Evolutionary conservation across 345 rosid genomes (phyloP), one percentile per base, ranked within the genome.

Genomic region (Euphorbia pulcherrima): DNA sequence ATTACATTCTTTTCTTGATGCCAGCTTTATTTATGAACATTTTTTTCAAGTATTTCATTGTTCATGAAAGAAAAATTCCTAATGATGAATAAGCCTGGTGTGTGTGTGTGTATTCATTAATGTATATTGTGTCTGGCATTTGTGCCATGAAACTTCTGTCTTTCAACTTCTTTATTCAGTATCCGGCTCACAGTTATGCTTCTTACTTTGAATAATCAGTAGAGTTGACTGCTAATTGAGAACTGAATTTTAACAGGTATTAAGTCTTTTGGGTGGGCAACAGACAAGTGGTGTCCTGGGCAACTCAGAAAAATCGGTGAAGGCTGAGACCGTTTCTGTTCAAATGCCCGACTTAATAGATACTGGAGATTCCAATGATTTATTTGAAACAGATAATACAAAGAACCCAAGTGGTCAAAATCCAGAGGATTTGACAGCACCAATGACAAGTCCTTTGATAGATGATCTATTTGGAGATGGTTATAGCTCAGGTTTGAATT

Each of bases 311-410:
- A 85, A 67, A 72, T 61, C 83, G 57, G 64, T 75, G 71, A 88
- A 85, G 78, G 81, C 60, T 59, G 88, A 78, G 77, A 54, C 72
- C 1, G 23, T 68, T 63, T 29, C 62, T 60, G 85, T 80, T 68
- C 86, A 79, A 72, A 79, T 87, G 74, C 97, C 93, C 27, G 86
- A 89, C 81, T 78, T 94, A 73, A 87, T 92, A 39, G 97, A 95
- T 71, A 95, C 97, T 0, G 83, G 86, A 74, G 85, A 84, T 80
- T 58, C 86, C 23, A 76, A 86, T 69, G 78, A 79, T 73, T 65
- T 75, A 61, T 70, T 71, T 74, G 85, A 75, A 64, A 64, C 81
- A 68, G 84, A 84, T 72, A 79, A 70, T 51, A 27, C 75, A 53
- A 69, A 65, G 70, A 77, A 64, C 21, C 76, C 63, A 52, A 74